Conservation (phyloP, 306 rosid species). For the Elaeagnus macrophylla region DNA sequence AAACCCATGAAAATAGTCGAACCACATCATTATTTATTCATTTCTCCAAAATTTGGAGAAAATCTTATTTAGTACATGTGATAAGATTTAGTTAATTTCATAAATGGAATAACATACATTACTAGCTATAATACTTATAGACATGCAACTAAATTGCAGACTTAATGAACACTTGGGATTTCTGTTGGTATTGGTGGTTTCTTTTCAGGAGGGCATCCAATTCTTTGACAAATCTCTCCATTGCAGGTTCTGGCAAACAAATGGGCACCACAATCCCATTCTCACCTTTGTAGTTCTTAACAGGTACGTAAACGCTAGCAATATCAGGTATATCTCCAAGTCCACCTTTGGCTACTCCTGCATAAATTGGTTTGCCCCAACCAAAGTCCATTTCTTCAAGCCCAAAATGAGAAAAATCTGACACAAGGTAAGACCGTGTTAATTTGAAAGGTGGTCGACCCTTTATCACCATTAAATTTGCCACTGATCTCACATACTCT, state of each 20-base stretch:
- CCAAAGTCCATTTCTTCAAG: constrained; percentile 30
- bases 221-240: constrained; percentile 28
- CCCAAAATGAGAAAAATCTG: constrained; percentile 10
- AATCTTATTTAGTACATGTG: no score
- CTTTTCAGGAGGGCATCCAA: no score
- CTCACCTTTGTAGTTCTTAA: constrained; percentile 21
- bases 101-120: no score
- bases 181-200: no score
- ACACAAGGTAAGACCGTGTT: constrained; percentile 3
- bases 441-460: constrained; percentile 14
- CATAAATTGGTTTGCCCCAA: constrained; percentile 37
- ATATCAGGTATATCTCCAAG: neutral
- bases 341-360: constrained; percentile 17
- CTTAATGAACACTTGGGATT: no score
- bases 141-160: no score
- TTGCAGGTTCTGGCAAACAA: constrained; percentile 24
- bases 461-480: constrained; percentile 24
- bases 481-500: constrained; percentile 37
- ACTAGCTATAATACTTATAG: no score
- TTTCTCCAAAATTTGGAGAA: no score
- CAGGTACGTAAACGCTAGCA: neutral
- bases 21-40: no score
- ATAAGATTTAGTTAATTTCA: no score
- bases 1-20: no score
- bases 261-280: constrained; percentile 27